Conservation (phyloP, 805 yeast genomes). For the Candida caryicola region DNA sequence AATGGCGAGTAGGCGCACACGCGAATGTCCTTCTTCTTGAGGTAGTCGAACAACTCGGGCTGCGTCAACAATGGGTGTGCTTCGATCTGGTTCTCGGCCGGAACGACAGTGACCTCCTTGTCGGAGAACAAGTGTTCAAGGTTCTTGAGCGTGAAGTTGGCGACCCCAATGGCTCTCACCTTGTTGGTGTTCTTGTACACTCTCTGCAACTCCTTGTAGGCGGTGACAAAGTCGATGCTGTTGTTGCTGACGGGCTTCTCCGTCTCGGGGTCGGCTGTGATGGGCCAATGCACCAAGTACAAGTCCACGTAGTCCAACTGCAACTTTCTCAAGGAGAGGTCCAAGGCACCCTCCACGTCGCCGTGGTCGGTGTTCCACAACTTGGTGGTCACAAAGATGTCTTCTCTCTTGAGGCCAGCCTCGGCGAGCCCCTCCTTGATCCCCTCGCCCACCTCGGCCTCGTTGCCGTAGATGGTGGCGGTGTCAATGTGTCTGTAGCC, state of each 20-base stretch:
- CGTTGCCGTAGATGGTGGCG: conserved; percentile 68
- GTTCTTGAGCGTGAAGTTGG: conserved; percentile 61
- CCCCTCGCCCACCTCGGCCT: conserved; percentile 58
- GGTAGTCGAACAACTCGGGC: conserved; percentile 51
- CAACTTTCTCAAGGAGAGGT: conserved; percentile 57
- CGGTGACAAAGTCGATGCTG: conserved; percentile 44
- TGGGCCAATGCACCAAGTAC: conserved; percentile 83
- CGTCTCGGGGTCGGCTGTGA: conserved; percentile 46
- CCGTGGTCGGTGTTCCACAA: conserved; percentile 57
- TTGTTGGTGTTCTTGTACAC: conserved; percentile 48
- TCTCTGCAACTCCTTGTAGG: conserved; percentile 64
- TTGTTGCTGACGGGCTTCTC: conserved; percentile 29
- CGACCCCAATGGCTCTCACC: conserved; percentile 70
- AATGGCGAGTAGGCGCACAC: conserved; percentile 79
- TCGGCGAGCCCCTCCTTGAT: conserved; percentile 39
- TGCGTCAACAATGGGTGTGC: conserved; percentile 73
- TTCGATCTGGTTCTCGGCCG: conserved; percentile 76
- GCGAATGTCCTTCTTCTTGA: conserved; percentile 50
- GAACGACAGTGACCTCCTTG: conserved; percentile 51
- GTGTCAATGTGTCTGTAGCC: conserved; percentile 81
- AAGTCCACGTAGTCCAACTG: conserved; percentile 76
- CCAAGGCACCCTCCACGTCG: conserved; percentile 51
- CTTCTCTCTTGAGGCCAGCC: conserved; percentile 56
- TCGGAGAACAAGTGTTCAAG: conserved; percentile 48
- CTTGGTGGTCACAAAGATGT: conserved; percentile 70